phyloP scores from a whole-genome alignment of 192 early-diverging fungal species.

The Coemansia sp. region DNA sequence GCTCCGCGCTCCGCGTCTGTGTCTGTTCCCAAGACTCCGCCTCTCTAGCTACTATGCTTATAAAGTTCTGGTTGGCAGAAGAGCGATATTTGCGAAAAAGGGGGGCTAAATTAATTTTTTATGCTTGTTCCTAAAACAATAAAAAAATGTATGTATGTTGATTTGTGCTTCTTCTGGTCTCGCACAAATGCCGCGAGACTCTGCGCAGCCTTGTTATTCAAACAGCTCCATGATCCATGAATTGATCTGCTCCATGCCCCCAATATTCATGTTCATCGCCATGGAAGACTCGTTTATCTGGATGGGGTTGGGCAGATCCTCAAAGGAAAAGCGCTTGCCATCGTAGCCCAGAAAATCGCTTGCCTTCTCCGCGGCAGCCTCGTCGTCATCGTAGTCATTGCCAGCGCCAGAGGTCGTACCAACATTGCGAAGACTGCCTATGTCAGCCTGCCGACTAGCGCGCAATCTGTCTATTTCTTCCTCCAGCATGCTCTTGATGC shows the following conservation, averaged over 20 bases:
- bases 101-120: too few relatives aligned
- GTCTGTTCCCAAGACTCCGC: constrained; percentile 6
- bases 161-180: too few relatives aligned
- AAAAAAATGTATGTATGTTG: background rate
- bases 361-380: constrained; percentile 57
- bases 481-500: constrained; percentile 68
- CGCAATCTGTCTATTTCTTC: constrained; percentile 65
- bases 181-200: too few relatives aligned
- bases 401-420: constrained; percentile 7
- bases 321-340: constrained; percentile 74
- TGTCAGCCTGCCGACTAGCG: constrained; percentile 23
- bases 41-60: background rate
- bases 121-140: background rate
- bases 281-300: constrained; percentile 65
- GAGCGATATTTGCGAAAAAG: background rate
- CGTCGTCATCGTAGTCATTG: constrained; percentile 29
- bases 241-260: constrained; percentile 58
- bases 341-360: constrained; percentile 79
- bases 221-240: constrained; percentile 59
- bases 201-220: constrained; percentile 4
- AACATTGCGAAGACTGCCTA: constrained; percentile 22
- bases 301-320: constrained; percentile 70
- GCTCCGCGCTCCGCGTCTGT: background rate
- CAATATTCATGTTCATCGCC: constrained; percentile 48
- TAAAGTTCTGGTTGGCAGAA: too few relatives aligned